phyloP scores from a whole-genome alignment of 106 monocot genomes.

The Allium cepa region DNA sequence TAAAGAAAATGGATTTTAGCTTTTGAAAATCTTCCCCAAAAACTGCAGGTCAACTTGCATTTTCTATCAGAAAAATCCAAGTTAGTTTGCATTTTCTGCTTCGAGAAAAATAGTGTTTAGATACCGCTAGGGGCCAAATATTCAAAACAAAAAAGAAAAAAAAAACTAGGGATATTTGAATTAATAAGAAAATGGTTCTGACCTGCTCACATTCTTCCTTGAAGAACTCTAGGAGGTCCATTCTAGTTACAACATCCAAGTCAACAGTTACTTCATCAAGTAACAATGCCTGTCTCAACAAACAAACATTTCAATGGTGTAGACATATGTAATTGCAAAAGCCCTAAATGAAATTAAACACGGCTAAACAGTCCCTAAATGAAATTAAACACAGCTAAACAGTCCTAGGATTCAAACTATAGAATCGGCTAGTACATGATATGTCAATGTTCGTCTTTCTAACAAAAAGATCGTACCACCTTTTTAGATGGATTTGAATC shows the following conservation, averaged over 20 bases:
- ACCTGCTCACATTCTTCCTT: conserved; percentile 93
- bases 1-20: no score
- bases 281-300: conserved; percentile 53
- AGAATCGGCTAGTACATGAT: no score
- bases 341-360: not conserved
- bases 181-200: not conserved
- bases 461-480: no score
- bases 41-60: no score
- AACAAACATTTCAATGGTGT: no score
- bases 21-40: no score
- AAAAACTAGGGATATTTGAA: not conserved
- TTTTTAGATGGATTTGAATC: no score
- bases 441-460: no score
- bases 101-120: not conserved
- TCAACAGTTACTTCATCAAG: conserved; percentile 97
- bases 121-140: not conserved
- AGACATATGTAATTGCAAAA: not conserved
- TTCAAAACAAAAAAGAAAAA: not conserved
- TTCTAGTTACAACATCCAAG: conserved; percentile 93
- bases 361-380: not conserved
- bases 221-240: conserved; percentile 97
- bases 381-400: no score
- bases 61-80: no score
- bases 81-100: not conserved
- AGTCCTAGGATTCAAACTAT: no score